Base-by-base conservation (phyloP, 306 rosid species). In the Notholithocarpus densiflorus region DNA sequence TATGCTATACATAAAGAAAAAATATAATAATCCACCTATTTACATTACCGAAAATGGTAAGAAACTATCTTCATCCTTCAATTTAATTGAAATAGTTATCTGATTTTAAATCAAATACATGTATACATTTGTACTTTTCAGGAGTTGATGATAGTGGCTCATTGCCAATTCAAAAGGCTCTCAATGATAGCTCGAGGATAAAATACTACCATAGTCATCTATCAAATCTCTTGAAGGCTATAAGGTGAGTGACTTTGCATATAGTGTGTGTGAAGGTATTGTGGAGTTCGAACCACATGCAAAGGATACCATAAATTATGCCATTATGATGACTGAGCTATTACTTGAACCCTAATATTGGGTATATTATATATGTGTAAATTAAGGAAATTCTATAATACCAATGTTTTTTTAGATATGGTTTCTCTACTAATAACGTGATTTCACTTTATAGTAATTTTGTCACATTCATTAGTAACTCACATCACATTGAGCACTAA, bases 41-140 rank as follows among this genome's bases (percentile, higher is more conserved):
- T 83, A 79, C 83, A 77, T 91, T 21, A 91, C 91, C 15, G 97
- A 91, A 74, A 91, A 89, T 69, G 97, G 97, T 89, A 85, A 23
- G 5, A 23, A 18, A 15, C 15, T 26, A 0, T 32, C 10, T 66
- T 66, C 10, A 6, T 18, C 29, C 15, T 8, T n/a, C n/a, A 18
- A 15, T 34, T 8, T 1, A 32, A 11, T 66, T 32, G 5, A 34
- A 4, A 40, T 18, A 56, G 13, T 3, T 7, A 31, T 54, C 45
- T 8, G 45, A 4, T 31, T 20, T n/a, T 56, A n/a, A 48, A 5
- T 18, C 51, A 23, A 24, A 4, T 10, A 13, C 14, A 19, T 13
- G 29, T 1, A 17, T 14, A 8, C 23, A 14, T 7, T 52, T 37
- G 6, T 4, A 2, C 21, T 15, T 82, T 73, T 45, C 62, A 91